Evolutionary conservation across 2,329 filamentous ascomycete species (phyloP).

Genomic region (Penicillium thymicola): DNA sequence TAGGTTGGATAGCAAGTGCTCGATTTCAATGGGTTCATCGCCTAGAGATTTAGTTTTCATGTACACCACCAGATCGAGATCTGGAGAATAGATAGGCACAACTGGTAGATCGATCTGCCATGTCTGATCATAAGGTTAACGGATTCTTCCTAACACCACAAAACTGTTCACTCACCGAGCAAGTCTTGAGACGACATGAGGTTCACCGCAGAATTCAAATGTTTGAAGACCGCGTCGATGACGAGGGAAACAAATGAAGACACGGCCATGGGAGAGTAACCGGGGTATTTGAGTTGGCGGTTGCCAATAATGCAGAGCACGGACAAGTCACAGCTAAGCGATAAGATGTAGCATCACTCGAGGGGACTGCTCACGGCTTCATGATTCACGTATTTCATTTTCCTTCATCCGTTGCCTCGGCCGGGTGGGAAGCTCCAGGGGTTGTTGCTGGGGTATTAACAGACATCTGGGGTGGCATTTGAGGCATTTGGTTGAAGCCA

Average conservation of each 20-base stretch:
- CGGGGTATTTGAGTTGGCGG: slow-evolving; percentile 1
- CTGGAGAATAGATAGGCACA: slow-evolving; percentile 9
- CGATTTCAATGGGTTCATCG: not conserved
- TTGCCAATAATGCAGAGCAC: slow-evolving; percentile 5
- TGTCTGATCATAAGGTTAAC: slow-evolving; percentile 5
- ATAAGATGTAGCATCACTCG: slow-evolving; percentile 3
- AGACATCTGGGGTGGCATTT: slow-evolving; percentile 46
- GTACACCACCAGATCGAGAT: slow-evolving; percentile 3
- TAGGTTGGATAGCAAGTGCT: not conserved
- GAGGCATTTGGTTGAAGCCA: slow-evolving; percentile 50
- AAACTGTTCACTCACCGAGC: slow-evolving; percentile 3
- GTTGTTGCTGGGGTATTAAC: slow-evolving; percentile 29
- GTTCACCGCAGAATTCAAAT: slow-evolving; percentile 4
- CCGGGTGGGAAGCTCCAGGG: slow-evolving; percentile 37
- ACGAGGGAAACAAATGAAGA: slow-evolving; percentile 4
- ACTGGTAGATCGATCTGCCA: slow-evolving; percentile 9
- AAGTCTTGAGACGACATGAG: slow-evolving; percentile 8
- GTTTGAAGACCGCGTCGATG: not conserved
- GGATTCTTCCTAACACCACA: not conserved
- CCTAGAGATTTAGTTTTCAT: slow-evolving; percentile 7
- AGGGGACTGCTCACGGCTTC: slow-evolving; percentile 2
- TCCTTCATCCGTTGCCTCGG: slow-evolving; percentile 46
- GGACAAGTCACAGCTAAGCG: slow-evolving; percentile 2
- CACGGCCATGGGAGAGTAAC: slow-evolving; percentile 1
- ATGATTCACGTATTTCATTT: slow-evolving; percentile 41